Evolutionary conservation across 768 basidiomycete species (phyloP).

Genomic region (Amanita jacksonii): DNA sequence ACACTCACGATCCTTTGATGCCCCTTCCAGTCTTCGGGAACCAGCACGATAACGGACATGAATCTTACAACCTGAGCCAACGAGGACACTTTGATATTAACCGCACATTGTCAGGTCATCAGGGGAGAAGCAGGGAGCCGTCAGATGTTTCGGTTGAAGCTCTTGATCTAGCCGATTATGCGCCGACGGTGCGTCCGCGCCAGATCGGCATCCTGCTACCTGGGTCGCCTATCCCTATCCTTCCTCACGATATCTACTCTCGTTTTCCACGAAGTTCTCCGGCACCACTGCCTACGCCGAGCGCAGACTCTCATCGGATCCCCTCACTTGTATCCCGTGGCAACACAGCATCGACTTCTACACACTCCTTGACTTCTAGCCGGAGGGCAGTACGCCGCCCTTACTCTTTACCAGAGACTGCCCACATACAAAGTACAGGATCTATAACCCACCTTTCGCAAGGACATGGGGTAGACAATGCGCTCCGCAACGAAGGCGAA

Average conservation of each 20-base stretch:
- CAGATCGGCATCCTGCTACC: conserved; percentile 14
- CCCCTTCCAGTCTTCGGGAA: conserved; percentile 13
- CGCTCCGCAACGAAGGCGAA: conserved; percentile 27
- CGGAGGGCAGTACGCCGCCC: conserved; percentile 25
- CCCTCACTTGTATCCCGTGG: conserved; percentile 37
- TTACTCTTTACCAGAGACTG: conserved; percentile 39
- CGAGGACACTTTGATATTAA: conserved; percentile 12
- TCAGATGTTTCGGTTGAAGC: conserved; percentile 64
- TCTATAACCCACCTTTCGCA: conserved; percentile 14
- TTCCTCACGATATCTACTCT: conserved; percentile 7
- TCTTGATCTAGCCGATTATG: conserved; percentile 65
- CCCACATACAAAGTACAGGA: conserved; percentile 17
- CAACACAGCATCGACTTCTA: conserved; percentile 32
- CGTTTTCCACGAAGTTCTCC: conserved; percentile 18
- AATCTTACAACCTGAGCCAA: conserved; percentile 12
- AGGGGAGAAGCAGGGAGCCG: conserved; percentile 29
- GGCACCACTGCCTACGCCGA: conserved; percentile 10
- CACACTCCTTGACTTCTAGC: conserved; percentile 18
- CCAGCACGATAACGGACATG: conserved; percentile 11
- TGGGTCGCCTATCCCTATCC: background rate
- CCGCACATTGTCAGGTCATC: background rate
- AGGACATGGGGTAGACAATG: conserved; percentile 12
- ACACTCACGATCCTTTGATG: conserved; percentile 38
- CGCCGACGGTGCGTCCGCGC: conserved; percentile 35
- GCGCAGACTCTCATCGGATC: conserved; percentile 18